A percentile compares a stretch with the other conserved stretches of the same genome.
phyloP scores from a whole-genome alignment of 495 filamentous ascomycete species.

The Ramalina intermedia region DNA sequence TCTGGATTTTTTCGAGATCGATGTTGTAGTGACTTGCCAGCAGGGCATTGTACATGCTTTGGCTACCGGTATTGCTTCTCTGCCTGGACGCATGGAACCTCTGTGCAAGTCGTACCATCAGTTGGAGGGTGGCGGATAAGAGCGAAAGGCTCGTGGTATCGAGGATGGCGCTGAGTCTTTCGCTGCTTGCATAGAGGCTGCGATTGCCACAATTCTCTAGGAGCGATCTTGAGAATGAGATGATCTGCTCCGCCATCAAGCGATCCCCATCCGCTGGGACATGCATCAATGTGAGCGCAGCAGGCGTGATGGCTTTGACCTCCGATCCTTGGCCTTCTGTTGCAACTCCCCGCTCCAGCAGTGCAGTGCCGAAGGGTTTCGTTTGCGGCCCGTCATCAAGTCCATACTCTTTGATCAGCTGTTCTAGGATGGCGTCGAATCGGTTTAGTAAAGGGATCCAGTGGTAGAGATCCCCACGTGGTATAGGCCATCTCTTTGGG shows the following conservation, averaged over 20 bases:
- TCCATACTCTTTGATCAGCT: conserved; percentile 66
- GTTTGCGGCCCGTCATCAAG: conserved; percentile 70
- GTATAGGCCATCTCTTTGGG: conserved; percentile 83
- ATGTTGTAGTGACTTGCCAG: conserved; percentile 87
- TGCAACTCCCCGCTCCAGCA: conserved; percentile 42
- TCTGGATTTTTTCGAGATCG: conserved; percentile 74
- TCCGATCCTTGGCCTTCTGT: conserved; percentile 23
- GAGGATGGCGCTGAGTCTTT: conserved; percentile 71
- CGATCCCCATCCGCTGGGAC: conserved; percentile 63
- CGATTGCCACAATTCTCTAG: conserved; percentile 93
- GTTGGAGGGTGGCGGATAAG: conserved; percentile 55
- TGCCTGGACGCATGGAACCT: conserved; percentile 80
- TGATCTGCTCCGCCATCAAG: conserved; percentile 60
- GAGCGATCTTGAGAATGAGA: conserved; percentile 73
- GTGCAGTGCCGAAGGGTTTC: conserved; percentile 49
- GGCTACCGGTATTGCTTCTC: conserved; percentile 40
- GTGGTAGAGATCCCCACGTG: conserved; percentile 93
- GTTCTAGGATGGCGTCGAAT: conserved; percentile 78
- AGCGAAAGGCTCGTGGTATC: conserved; percentile 72
- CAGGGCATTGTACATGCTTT: conserved; percentile 53
- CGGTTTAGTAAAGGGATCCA: conserved; percentile 93
- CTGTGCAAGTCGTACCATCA: conserved; percentile 73
- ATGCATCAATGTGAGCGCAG: conserved; percentile 39
- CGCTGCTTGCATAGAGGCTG: conserved; percentile 88
- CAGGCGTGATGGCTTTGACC: conserved; percentile 22